A percentile compares a stretch with the other conserved stretches of the same genome.
Conservation (phyloP, 768 basidiomycete species). For the Royoungia palumana region DNA sequence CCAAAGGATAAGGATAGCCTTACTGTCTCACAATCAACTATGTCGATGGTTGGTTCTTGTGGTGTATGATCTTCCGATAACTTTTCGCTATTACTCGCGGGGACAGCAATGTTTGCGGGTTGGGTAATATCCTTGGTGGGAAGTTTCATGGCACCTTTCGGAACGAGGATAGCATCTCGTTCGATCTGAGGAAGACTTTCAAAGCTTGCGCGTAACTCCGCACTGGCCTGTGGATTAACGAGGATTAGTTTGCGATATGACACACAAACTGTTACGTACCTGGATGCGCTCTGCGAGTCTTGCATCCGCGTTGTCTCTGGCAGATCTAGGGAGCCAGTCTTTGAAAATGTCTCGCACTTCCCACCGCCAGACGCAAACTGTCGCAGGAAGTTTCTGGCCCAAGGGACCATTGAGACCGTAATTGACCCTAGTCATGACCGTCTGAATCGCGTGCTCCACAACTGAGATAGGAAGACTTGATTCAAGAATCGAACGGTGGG, state of each 20-base stretch:
- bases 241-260: background rate
- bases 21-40: conserved; percentile 41
- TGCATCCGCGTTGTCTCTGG: conserved; percentile 56
- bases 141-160: conserved; percentile 38
- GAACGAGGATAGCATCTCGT: conserved; percentile 51
- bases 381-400: conserved; percentile 54
- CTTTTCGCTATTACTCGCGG: background rate
- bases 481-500: conserved; percentile 32
- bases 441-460: conserved; percentile 65
- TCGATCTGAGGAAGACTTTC: conserved; percentile 56
- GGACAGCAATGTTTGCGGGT: conserved; percentile 4
- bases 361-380: conserved; percentile 83
- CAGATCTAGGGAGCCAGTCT: conserved; percentile 66
- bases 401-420: conserved; percentile 65
- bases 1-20: conserved; percentile 3
- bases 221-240: conserved; percentile 49
- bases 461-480: conserved; percentile 40
- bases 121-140: conserved; percentile 35
- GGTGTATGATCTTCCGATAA: conserved; percentile 25
- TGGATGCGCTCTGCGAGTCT: conserved; percentile 64
- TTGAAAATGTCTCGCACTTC: conserved; percentile 62
- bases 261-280: conserved; percentile 37
- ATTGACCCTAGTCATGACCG: conserved; percentile 65
- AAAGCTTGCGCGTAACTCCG: conserved; percentile 52
- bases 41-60: conserved; percentile 28